A percentile compares a stretch with the other conserved stretches of the same genome.
Conservation (phyloP, 352 stramenopile species). For the Saprolegnia parasitica region DNA sequence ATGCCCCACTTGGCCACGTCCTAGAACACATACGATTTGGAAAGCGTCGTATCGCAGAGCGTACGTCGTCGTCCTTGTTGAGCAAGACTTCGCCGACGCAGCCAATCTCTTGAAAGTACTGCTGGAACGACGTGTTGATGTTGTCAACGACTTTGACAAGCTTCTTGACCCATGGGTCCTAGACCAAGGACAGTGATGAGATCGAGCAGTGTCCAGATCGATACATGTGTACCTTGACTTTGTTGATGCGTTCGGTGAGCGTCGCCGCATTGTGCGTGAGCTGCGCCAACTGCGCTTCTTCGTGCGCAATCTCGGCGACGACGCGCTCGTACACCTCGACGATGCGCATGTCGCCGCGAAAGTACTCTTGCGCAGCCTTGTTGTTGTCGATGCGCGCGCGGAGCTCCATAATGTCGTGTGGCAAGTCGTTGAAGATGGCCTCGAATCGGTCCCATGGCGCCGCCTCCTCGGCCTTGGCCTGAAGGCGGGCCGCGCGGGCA, state of each 20-base stretch:
- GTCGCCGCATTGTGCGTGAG: slow-evolving; percentile 60
- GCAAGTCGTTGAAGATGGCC: slow-evolving; percentile 51
- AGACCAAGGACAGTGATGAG: background rate
- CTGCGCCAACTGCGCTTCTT: slow-evolving; percentile 53
- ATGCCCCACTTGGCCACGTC: slow-evolving; percentile 87
- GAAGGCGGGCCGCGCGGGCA: slow-evolving; percentile 31
- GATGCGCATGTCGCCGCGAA: slow-evolving; percentile 70
- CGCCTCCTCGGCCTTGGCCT: slow-evolving; percentile 56
- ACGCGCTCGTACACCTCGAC: slow-evolving; percentile 69
- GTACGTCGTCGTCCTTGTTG: slow-evolving; percentile 41
- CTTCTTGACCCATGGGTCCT: slow-evolving; percentile 63
- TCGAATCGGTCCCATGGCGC: slow-evolving; percentile 63
- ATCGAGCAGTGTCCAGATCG: too few relatives aligned
- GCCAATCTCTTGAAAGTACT: slow-evolving; percentile 83
- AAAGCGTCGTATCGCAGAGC: background rate
- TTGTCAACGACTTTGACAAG: slow-evolving; percentile 67
- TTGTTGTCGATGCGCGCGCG: slow-evolving; percentile 81
- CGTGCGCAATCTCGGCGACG: slow-evolving; percentile 53
- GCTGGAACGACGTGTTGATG: slow-evolving; percentile 76
- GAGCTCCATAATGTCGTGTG: slow-evolving; percentile 74
- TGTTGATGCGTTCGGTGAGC: slow-evolving; percentile 60
- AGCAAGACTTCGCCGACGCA: slow-evolving; percentile 81
- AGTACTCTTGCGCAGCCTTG: slow-evolving; percentile 70
- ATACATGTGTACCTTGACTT: slow-evolving; percentile 60
- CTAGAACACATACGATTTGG: slow-evolving; percentile 31